These are phyloP conservation scores for Boletus coffeatus DNA, from an alignment of 1,284 basidiomycete species.

Conservation along the genomic window DNA sequence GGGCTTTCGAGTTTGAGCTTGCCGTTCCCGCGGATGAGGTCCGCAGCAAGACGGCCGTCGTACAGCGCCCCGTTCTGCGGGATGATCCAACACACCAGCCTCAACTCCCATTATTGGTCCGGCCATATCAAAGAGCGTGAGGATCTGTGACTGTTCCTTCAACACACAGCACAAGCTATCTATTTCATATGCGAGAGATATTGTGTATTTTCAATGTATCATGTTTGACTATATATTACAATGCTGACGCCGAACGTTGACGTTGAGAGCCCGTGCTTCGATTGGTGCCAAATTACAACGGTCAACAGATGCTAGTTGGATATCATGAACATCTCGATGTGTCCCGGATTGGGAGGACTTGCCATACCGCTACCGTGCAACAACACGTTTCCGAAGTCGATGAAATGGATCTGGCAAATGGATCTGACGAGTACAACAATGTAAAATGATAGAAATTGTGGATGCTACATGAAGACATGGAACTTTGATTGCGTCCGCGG, in stretches of 20 bases:
- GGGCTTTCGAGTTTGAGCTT: conserved; percentile 50
- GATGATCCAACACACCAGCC: conserved; percentile 9
- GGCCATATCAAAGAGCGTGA: conserved; percentile 5
- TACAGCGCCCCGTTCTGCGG: conserved; percentile 37
- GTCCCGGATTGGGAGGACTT: too few relatives aligned
- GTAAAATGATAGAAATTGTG: too few relatives aligned
- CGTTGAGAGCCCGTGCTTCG: too few relatives aligned
- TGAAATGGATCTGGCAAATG: too few relatives aligned
- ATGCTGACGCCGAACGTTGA: neutral
- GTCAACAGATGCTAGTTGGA: too few relatives aligned
- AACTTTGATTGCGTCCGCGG: too few relatives aligned
- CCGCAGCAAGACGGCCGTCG: conserved; percentile 31
- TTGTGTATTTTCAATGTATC: neutral
- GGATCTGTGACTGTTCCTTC: neutral
- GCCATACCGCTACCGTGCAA: too few relatives aligned
- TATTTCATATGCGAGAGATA: neutral
- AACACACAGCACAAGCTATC: neutral
- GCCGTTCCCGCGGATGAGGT: conserved; percentile 41
- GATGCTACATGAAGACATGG: too few relatives aligned
- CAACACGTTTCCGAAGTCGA: too few relatives aligned
- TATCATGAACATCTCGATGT: too few relatives aligned
- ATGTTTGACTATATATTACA: neutral
- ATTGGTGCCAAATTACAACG: too few relatives aligned
- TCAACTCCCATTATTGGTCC: conserved; percentile 20
- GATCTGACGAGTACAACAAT: too few relatives aligned